Evolutionary conservation across 2,329 filamentous ascomycete species (phyloP), one percentile per base, ranked within the genome.

Genomic region (Xylariaceae sp.): DNA sequence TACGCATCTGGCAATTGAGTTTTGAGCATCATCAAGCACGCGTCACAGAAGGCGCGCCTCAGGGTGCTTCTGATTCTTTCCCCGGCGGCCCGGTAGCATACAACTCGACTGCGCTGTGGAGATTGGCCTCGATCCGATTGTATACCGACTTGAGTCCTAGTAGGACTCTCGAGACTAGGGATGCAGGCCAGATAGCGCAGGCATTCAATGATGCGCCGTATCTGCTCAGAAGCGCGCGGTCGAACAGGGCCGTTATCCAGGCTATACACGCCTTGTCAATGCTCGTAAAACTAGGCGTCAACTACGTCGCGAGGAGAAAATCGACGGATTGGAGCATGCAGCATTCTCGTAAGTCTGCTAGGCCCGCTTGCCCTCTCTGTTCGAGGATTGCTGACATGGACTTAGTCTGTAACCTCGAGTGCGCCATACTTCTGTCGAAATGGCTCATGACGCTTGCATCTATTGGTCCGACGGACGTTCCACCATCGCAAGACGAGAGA

Each of bases 191-290:
- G 18, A 78, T 84, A 40, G 78, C 78, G 2, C 66, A 67, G 23
- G 70, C 75, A 2, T 69, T 84, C 40, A 67, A 67, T 34, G 67
- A 71, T 30, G 72, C 73, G 13, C 75, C 77, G 1, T 60, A 72
- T 17, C 65, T 81, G 9, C 64, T 72, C 14, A 67, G 80, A 32
- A 78, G 71, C 33, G 60, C 70, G 14, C 70, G 74, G 19, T 65
- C 83, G 16, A 76, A 74, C 21, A 64, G 77, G 29, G 80, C 79
- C 1, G 71, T 83, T 0, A 68, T 81, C 18, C 80, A 84, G 46
- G 75, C 77, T 2, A 74, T 80, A 18, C 80, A 83, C 49, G 78
- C 80, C 1, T 59, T 85, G 22, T 79, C 77, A 3, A 77, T 82
- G 62, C 61, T 80, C 16, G 74, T 81, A 38, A 80, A 78, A 51